Conservation (phyloP, 495 filamentous ascomycete species). For the Annulohypoxylon maeteangense region DNA sequence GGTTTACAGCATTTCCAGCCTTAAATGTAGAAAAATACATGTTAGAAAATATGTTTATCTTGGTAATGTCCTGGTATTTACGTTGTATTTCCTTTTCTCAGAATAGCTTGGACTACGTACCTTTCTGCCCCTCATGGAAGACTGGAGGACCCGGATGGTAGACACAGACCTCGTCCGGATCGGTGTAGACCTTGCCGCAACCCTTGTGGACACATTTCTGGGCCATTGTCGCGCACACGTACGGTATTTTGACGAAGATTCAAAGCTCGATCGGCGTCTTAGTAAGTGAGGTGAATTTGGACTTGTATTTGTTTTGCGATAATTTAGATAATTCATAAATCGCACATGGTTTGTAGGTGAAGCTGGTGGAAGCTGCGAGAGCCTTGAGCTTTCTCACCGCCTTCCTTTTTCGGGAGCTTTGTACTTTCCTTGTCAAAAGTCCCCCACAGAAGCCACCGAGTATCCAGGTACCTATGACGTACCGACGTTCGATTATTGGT, state of each 20-base stretch:
- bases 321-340: not conserved
- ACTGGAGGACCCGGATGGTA: conserved; percentile 95
- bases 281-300: not conserved
- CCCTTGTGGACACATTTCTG: conserved; percentile 96
- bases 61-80: conserved; percentile 4
- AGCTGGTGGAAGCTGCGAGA: conserved; percentile 42
- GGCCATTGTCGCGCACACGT: conserved; percentile 65
- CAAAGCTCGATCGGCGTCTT: not conserved
- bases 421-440: conserved; percentile 25
- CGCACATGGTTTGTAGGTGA: conserved; percentile 10
- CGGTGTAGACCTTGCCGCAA: conserved; percentile 88
- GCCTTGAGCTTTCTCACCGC: conserved; percentile 40
- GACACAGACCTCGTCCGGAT: conserved; percentile 83
- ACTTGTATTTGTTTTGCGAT: not conserved
- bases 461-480: conserved; percentile 27
- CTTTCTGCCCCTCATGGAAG: conserved; percentile 99
- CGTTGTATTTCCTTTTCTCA: not conserved
- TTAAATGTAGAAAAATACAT: conserved; percentile 56
- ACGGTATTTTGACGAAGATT: not conserved
- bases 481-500: conserved; percentile 1
- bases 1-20: conserved; percentile 99
- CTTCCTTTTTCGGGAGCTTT: conserved; percentile 35
- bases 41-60: too few species aligned
- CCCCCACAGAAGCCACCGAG: conserved; percentile 20
- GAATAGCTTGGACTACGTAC: conserved; percentile 60